Percentiles rank a stretch among this genome's conserved stretches.
These are phyloP conservation scores for Kazachstania sp. DNA, from an alignment of 1,139 yeast genomes.

Conservation along the genomic window DNA sequence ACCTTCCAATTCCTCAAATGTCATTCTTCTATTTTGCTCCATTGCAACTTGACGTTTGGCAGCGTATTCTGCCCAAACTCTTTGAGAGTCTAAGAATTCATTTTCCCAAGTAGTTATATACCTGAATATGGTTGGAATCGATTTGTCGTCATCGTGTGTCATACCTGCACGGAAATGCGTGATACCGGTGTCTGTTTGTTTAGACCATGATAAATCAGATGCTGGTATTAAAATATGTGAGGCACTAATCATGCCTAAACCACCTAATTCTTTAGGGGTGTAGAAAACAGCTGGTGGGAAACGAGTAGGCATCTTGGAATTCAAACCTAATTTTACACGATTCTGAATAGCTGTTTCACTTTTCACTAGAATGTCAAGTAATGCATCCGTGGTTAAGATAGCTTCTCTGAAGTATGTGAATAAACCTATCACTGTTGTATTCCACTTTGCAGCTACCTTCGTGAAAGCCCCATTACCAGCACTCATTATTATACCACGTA, in stretches of 20 bases:
- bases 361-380: conserved; percentile 76
- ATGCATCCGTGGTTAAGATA: conserved; percentile 68
- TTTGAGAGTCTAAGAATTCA: conserved; percentile 85
- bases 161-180: conserved; percentile 93
- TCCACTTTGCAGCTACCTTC: conserved; percentile 93
- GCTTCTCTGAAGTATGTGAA: conserved; percentile 93
- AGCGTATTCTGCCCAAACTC: conserved; percentile 98
- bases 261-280: conserved; percentile 95
- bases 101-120: conserved; percentile 96
- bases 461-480: conserved; percentile 95
- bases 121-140: conserved; percentile 88
- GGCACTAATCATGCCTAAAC: conserved; percentile 95
- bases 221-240: conserved; percentile 93
- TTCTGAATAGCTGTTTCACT: conserved; percentile 93
- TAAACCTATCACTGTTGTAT: conserved; percentile 77
- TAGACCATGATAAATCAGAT: conserved; percentile 83
- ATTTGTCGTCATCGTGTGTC: conserved; percentile 67
- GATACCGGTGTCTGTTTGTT: conserved; percentile 89
- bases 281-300: conserved; percentile 99
- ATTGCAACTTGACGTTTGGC: conserved; percentile 81
- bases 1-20: conserved; percentile 88
- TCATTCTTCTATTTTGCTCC: conserved; percentile 75
- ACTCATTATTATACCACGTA: conserved; percentile 86
- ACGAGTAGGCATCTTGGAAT: conserved; percentile 96
- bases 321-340: conserved; percentile 86